Evolutionary conservation across 345 rosid genomes (phyloP), one percentile per base, ranked within the genome.

Genomic region (Linum trigynum): DNA sequence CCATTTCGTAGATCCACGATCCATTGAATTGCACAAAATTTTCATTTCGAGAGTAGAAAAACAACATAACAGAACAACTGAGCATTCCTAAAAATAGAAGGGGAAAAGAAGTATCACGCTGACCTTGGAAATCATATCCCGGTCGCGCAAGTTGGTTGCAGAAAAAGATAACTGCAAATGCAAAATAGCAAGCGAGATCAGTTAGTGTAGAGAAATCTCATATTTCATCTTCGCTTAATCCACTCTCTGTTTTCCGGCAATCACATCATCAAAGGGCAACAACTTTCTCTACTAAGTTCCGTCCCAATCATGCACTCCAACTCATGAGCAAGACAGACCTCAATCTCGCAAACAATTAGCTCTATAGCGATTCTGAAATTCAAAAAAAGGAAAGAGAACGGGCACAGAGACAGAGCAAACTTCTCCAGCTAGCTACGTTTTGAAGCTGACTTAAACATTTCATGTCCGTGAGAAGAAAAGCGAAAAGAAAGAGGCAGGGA

Each of bases 81-180:
- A 23, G 32, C 32, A 23, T 23, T 23, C 32, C 32, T 23, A 23
- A 23, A 23, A 17, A 17, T 37, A n/a, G 60, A 57, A 15, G 23
- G 14, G 53, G 7, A 6, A 8, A 65, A 63, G 53, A 68, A 39
- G 16, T n/a, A 36, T 57, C 65, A 7, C n/a, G 66, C 82, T 57
- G 72, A 92, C 98, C 98, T 89, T 87, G 59, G 98, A 89, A 67
- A 83, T 75, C 36, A 83, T 74, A 72, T 92, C 96, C 2, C 86
- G 70, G 75, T 89, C 92, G 15, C 86, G 83, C 75, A 92, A 75
- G 70, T 76, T 78, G 32, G 86, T 75, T 57, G 98, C 96, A 61
- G 95, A 92, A 65, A 87, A 92, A 0, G 96, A 89, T 71, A 92
- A 66, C 98, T 92, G 86, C 84, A 69, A 3, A 65, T 15, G 36